Base-by-base conservation (phyloP, 176 grass and related monocot genomes). In the Stipa capillata region DNA sequence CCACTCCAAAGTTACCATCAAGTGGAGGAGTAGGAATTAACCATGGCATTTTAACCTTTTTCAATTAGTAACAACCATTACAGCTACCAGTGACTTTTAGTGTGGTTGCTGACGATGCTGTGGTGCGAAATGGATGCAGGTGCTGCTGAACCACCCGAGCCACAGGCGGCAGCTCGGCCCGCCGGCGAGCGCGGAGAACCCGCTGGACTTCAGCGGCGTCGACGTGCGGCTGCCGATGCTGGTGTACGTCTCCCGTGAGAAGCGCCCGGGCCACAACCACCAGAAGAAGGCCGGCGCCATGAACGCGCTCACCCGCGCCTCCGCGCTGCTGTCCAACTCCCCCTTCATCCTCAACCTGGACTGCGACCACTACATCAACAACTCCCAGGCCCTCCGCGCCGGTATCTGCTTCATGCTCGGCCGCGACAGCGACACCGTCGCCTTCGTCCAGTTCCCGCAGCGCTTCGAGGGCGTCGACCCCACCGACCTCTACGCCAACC, bases 221-320 rank as follows among this genome's bases (percentile, higher is more conserved):
- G 91, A 94, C 75, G 73, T 84, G 2, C 88, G 91, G 0, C 55
- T 94, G 1, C 91, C 91, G 0, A 90, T 94, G 88, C 79, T 94
- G 35, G 91, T 94, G 2, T 94, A 94, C 65, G 89, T 97, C 0
- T 88, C 91, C 17, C 79, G 94, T 0, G 94, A 97, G 87, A 97
- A 97, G 82, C 87, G 91, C 0, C 89, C 91, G 0, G 94, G 94
- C 0, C 59, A 80, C 86, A 72, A 98, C 75, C 95, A 98, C 80
- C 80, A 98, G 73, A 98, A 98, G 87, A 98, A 94, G 74, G 95
- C 95, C 5, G 89, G 89, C 55, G 92, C 95, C 68, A 94, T 94
- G 95, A 98, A 98, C 83, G 92, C 95, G 32, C 88, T 94, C 0
- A 87, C 86, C 41, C 88, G 91, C 1, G 83, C 82, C 23, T 94